Evolutionary conservation across 1,139 yeast species (phyloP), one percentile per base, ranked within the genome.

Genomic region (Saccharomyces hybrid): DNA sequence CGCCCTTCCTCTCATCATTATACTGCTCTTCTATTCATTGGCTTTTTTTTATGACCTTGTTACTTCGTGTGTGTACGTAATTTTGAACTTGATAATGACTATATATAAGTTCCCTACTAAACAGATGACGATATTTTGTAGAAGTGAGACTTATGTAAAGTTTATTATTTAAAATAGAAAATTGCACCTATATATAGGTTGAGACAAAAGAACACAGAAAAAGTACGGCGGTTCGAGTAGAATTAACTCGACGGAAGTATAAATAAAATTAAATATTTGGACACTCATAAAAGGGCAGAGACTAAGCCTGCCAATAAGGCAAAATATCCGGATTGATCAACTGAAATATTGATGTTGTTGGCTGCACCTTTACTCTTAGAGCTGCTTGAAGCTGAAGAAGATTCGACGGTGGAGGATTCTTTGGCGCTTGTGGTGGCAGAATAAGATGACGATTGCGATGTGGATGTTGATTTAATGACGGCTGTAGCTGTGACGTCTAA

Each of bases 401-500:
- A n/a, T 8, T 61, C 41, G 20, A 60, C 29, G 7, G 57, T 28
- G 6, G 53, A 32, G 2, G 54, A 9, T 11, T 4, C 5, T 8
- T 48, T 16, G 4, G 20, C 8, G 31, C 51, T 9, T 20, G 51
- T 9, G 6, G 13, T 7, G 54, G n/a, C 5, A 4, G 58, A 42
- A 29, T 59, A 46, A 4, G 63, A 38, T 11, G 64, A 38, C 1
- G 66, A 46, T 11, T 55, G 34, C 49, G 65, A 51, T 7, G 64
- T 34, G 23, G 64, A 25, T 16, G 69, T 29, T 26, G 75, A 59
- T 3, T 72, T 51, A 5, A 71, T 52, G 28, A 67, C 54, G n/a
- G 72, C 55, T 9, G 74, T 57, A 16, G 71, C 60, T 14, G 72
- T 59, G 4, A 71, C 59, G 11, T 71, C 62, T 56, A 74, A 71